phyloP scores from a whole-genome alignment of 225 moss, liverwort and hornwort species.

The Physcomitrellopsis africana region DNA sequence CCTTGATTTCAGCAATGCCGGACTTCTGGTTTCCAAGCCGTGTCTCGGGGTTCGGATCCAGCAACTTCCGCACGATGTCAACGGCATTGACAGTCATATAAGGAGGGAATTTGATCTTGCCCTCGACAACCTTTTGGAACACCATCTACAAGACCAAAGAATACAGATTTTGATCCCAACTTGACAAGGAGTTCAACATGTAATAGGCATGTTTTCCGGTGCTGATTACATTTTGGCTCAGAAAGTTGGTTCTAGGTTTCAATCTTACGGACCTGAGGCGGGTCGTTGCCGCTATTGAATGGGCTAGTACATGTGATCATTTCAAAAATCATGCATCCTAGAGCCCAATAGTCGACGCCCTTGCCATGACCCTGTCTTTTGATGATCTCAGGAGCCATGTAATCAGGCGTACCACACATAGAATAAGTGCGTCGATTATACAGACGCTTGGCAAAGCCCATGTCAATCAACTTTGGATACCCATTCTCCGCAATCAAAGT shows the following conservation, averaged over 20 bases:
- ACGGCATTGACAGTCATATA: slow-evolving; percentile 70
- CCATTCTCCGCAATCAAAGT: slow-evolving; percentile 93
- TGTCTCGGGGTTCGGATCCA: slow-evolving; percentile 91
- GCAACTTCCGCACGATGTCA: slow-evolving; percentile 72
- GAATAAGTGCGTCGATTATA: slow-evolving; percentile 90
- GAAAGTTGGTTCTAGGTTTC: background rate
- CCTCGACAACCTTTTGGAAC: slow-evolving; percentile 89
- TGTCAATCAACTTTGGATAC: slow-evolving; percentile 92
- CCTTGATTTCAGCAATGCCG: slow-evolving; percentile 75
- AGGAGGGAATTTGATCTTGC: slow-evolving; percentile 74
- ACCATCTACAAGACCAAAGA: slow-evolving; percentile 57
- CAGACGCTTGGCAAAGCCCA: slow-evolving; percentile 97
- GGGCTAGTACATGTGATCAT: slow-evolving; percentile 96
- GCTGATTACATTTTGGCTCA: too few relatives aligned
- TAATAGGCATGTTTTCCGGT: too few relatives aligned
- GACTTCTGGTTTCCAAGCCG: slow-evolving; percentile 77
- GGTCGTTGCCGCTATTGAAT: slow-evolving; percentile 86
- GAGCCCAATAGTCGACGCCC: slow-evolving; percentile 95
- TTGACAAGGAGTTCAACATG: too few relatives aligned
- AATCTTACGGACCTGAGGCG: slow-evolving; percentile 74
- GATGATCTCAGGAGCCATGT: slow-evolving; percentile 98
- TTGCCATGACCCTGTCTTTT: slow-evolving; percentile 94
- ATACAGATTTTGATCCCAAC: background rate
- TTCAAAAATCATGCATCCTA: slow-evolving; percentile 95
- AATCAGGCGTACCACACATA: slow-evolving; percentile 99